These are phyloP conservation scores for Passiflora organensis DNA, from an alignment of 345 rosid genomes.

Conservation along the genomic window DNA sequence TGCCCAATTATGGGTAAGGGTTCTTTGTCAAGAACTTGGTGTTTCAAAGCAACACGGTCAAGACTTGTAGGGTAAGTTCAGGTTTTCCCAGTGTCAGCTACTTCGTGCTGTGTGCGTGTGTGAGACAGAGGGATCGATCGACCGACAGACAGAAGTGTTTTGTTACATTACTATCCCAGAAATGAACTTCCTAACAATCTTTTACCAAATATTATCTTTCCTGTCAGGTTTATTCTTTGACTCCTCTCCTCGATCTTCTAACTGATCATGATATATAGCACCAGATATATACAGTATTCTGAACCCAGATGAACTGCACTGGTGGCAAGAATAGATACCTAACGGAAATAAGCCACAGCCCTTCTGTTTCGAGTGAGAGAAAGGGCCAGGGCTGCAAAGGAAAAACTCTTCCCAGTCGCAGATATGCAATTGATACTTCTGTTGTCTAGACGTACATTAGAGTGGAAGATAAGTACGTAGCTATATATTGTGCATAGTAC, in stretches of 20 bases:
- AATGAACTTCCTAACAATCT: conserved; percentile 15
- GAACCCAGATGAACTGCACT: too few species aligned
- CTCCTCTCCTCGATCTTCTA: conserved; percentile 2
- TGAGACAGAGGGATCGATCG: background rate
- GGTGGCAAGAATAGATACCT: too few species aligned
- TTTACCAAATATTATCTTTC: conserved; percentile 17
- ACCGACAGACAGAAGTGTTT: conserved; percentile 4
- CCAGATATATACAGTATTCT: too few species aligned
- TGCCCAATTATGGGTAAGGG: conserved; percentile 5
- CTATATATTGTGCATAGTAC: too few species aligned
- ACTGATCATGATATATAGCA: conserved; percentile 20
- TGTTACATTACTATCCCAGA: conserved; percentile 7
- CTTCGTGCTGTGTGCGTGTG: conserved; percentile 1
- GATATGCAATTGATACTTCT: too few species aligned
- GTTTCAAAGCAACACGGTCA: conserved; percentile 6
- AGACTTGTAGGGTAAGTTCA: conserved; percentile 20
- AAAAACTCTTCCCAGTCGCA: too few species aligned
- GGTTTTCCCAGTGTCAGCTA: conserved; percentile 16
- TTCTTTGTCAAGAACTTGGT: conserved; percentile 5
- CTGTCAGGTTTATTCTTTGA: conserved; percentile 24
- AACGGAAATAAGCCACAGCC: too few species aligned
- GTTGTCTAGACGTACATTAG: too few species aligned
- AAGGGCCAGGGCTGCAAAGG: too few species aligned
- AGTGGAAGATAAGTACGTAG: too few species aligned
- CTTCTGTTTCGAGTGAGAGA: too few species aligned